Conservation (phyloP, 805 yeast species). For the Wickerhamomyces rabaulensis region DNA sequence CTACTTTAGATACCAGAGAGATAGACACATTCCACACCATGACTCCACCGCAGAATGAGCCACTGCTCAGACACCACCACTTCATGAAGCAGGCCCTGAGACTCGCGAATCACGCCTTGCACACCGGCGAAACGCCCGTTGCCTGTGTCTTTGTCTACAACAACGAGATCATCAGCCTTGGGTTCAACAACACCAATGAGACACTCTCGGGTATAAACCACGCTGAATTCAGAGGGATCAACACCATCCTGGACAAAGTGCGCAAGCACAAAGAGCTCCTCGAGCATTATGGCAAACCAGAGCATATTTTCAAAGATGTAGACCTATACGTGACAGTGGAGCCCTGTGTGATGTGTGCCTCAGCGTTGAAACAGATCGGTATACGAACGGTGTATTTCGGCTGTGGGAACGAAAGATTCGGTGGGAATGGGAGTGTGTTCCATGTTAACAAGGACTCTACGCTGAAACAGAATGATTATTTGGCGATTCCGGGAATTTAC, state of each 20-base stretch:
- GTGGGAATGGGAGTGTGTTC: constrained; percentile 91
- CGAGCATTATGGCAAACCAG: constrained; percentile 18
- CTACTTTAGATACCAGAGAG: too few relatives aligned
- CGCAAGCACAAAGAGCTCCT: constrained; percentile 17
- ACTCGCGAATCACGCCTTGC: constrained; percentile 61
- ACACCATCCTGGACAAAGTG: constrained; percentile 36
- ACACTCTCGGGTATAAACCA: constrained; percentile 85
- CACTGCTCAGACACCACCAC: constrained; percentile 13
- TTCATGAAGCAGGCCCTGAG: constrained; percentile 49
- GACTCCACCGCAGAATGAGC: background rate
- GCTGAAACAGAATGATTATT: constrained; percentile 31
- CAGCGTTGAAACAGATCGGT: constrained; percentile 77
- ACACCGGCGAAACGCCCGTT: constrained; percentile 75
- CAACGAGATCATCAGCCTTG: constrained; percentile 56
- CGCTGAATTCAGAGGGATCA: constrained; percentile 86
- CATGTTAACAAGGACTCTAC: constrained; percentile 45
- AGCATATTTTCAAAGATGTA: constrained; percentile 44
- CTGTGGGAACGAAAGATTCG: constrained; percentile 92
- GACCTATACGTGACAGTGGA: constrained; percentile 91
- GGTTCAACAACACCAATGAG: constrained; percentile 82
- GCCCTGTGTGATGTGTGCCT: constrained; percentile 98
- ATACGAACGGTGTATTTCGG: constrained; percentile 78
- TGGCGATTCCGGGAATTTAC: constrained; percentile 69
- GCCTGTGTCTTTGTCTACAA: constrained; percentile 67
- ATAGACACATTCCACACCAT: too few relatives aligned